Percentiles rank a stretch among this genome's conserved stretches.
phyloP scores from a whole-genome alignment of 495 filamentous ascomycete species.

The Podospora pseudocomata region DNA sequence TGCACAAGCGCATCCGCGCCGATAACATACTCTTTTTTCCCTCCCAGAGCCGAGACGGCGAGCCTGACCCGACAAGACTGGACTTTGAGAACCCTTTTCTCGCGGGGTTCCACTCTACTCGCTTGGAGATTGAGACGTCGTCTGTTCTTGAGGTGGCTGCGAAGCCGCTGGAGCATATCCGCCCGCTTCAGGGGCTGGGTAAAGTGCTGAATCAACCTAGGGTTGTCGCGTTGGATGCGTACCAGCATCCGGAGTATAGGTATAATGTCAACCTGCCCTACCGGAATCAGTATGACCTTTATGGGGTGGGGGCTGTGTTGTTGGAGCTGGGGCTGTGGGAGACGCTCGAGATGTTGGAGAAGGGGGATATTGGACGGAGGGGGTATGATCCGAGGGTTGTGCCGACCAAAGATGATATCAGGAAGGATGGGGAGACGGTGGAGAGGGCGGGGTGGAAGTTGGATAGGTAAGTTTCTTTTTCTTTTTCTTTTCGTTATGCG shows the following conservation, averaged over 20 bases:
- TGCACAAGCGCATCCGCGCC: conserved; percentile 14
- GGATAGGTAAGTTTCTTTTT: conserved; percentile 10
- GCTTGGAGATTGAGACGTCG: background rate
- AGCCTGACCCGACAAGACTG: conserved; percentile 13
- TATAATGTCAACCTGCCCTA: background rate
- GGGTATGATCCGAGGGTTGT: conserved; percentile 1
- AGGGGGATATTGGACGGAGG: conserved; percentile 9
- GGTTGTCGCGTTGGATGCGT: conserved; percentile 10
- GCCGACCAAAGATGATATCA: conserved; percentile 4
- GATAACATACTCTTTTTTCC: conserved; percentile 18
- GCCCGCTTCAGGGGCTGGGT: background rate
- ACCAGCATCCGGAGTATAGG: conserved; percentile 13
- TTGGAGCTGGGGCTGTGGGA: conserved; percentile 20
- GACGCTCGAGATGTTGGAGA: conserved; percentile 13
- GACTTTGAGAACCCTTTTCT: conserved; percentile 14
- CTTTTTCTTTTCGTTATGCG: background rate
- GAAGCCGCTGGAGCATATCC: conserved; percentile 15
- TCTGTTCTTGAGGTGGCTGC: background rate
- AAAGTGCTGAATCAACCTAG: conserved; percentile 7
- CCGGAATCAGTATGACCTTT: conserved; percentile 10
- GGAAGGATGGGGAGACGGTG: conserved; percentile 13
- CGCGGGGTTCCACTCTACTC: conserved; percentile 14
- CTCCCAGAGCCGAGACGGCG: background rate
- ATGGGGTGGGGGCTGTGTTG: conserved; percentile 12
- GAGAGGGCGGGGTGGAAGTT: conserved; percentile 10